Percentiles rank a stretch among this genome's conserved stretches.
These are phyloP conservation scores for Lyophyllum decastes DNA, from an alignment of 768 basidiomycete genomes.

Conservation along the genomic window DNA sequence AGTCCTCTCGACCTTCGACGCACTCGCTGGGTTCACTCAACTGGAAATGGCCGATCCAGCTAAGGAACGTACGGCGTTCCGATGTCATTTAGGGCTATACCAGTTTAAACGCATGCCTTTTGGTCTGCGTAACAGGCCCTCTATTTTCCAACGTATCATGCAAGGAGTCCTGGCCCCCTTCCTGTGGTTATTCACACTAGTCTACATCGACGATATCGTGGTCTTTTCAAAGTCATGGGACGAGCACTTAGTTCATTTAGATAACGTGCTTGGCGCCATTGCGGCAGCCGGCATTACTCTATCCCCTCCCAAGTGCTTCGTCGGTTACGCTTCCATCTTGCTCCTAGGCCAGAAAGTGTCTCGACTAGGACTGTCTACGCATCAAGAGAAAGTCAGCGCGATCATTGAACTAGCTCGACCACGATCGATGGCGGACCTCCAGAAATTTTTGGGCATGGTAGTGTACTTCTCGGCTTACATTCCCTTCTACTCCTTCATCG, in stretches of 20 bases:
- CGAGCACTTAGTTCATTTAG: conserved; percentile 32
- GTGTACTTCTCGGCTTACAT: conserved; percentile 39
- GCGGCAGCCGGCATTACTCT: conserved; percentile 28
- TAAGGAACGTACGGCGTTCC: conserved; percentile 35
- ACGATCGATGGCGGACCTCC: conserved; percentile 22
- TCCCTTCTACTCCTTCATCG: conserved; percentile 35
- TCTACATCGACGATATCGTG: conserved; percentile 46
- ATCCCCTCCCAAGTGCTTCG: conserved; percentile 34
- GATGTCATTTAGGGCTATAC: conserved; percentile 37
- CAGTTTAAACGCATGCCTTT: conserved; percentile 46
- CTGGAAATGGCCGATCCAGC: conserved; percentile 27
- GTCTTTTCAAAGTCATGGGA: conserved; percentile 28
- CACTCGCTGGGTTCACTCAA: conserved; percentile 42
- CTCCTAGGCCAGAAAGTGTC: conserved; percentile 43
- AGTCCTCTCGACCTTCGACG: conserved; percentile 34
- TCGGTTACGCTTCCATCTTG: conserved; percentile 31
- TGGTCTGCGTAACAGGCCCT: conserved; percentile 34
- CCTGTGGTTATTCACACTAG: conserved; percentile 39
- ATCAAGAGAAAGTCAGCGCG: conserved; percentile 36
- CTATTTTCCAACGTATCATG: conserved; percentile 44
- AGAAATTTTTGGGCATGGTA: conserved; percentile 37
- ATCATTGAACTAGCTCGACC: conserved; percentile 31
- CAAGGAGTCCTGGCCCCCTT: conserved; percentile 33
- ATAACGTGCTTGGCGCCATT: conserved; percentile 29
- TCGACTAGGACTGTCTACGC: conserved; percentile 33